phyloP scores from a whole-genome alignment of 2,329 filamentous ascomycete species.

The Diaporthe eres region DNA sequence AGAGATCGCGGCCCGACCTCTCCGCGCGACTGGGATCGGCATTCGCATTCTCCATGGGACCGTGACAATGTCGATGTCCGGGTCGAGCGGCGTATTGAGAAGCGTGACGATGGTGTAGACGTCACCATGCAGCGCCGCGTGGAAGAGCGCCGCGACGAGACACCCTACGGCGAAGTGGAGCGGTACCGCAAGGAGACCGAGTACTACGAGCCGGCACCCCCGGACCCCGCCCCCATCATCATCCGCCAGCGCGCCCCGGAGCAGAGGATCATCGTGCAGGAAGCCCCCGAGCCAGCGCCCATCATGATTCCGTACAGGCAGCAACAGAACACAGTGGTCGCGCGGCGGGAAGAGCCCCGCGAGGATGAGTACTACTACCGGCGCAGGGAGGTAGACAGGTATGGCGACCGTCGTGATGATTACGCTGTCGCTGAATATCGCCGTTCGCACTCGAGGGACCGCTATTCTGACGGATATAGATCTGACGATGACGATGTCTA shows the following conservation, averaged over 20 bases:
- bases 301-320: slow-evolving; percentile 63
- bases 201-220: slow-evolving; percentile 68
- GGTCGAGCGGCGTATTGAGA: slow-evolving; percentile 58
- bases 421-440: slow-evolving; percentile 53
- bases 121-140: slow-evolving; percentile 68
- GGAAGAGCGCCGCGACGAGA: slow-evolving; percentile 64
- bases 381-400: slow-evolving; percentile 59
- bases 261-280: slow-evolving; percentile 73
- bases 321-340: slow-evolving; percentile 53
- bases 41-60: slow-evolving; percentile 50
- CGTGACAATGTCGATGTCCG: slow-evolving; percentile 58
- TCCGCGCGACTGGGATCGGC: slow-evolving; percentile 52
- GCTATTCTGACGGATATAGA: slow-evolving; percentile 52
- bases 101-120: slow-evolving; percentile 62
- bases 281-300: slow-evolving; percentile 67
- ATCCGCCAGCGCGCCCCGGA: slow-evolving; percentile 70
- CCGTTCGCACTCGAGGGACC: slow-evolving; percentile 55
- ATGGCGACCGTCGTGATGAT: slow-evolving; percentile 52
- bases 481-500: slow-evolving; percentile 60
- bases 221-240: slow-evolving; percentile 63
- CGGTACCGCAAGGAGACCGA: slow-evolving; percentile 74
- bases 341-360: slow-evolving; percentile 52
- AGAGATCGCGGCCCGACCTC: slow-evolving; percentile 49
- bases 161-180: slow-evolving; percentile 65
- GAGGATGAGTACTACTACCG: slow-evolving; percentile 68